Evolutionary conservation across 768 basidiomycete species (phyloP), one percentile per base, ranked within the genome.

Genomic region (Rhizopogon sp.): DNA sequence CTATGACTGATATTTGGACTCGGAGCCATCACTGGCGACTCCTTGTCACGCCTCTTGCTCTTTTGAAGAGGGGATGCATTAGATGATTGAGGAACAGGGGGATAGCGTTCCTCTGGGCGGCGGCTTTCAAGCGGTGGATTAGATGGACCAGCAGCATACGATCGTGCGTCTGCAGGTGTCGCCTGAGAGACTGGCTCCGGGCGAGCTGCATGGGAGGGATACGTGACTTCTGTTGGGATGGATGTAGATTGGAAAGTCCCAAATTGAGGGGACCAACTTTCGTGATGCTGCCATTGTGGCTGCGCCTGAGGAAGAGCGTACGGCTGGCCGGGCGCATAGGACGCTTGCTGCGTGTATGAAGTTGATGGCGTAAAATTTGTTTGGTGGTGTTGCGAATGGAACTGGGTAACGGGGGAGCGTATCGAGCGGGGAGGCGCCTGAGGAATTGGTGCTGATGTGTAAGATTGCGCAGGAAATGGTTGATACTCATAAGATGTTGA

Each of bases 401-500:
- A 62, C 54, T 72, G 70, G 44, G 70, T 64, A 51, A 72, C 61
- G 56, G 58, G 60, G 35, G 70, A 58, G 56, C 63, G 67, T 55
- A 60, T 62, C 40, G 59, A 17, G 28, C 64, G 76, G 55, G 60
- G 65, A 58, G 65, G 59, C n/a, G 62, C 57, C 54, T 64, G 73
- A 60, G 67, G 52, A 54, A 63, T 56, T 55, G 66, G 64, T 45
- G 63, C 63, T 62, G 45, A 9, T 56, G 57, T 43, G 65, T 66
- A 46, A 60, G 69, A 59, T 7, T 70, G 56, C 29, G 64, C 60
- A 28, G 64, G 68, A 56, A 80, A 78, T 53, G 74, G 66, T 31
- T 76, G 46, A 65, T 82, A 83, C 58, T 79, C 79, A 64, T 87
- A 85, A 55, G 73, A 69, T 33, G 69, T 61, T 53, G 72, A 72